Conservation (phyloP, 139 green algal species). For the Chlamydomonas eustigma region DNA sequence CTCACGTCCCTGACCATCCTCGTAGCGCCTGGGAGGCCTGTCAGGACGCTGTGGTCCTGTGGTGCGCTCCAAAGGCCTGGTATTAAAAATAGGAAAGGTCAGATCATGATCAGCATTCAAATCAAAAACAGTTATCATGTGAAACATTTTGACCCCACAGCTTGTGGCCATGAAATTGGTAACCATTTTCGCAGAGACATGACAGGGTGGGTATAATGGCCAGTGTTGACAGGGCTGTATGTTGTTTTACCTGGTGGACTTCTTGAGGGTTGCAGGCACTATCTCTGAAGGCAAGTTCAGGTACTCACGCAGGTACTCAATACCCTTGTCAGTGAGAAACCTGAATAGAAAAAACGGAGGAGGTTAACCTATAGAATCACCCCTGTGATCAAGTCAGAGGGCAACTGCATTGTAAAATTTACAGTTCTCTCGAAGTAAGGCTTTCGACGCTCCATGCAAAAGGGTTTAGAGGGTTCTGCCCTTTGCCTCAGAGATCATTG, state of each 20-base stretch:
- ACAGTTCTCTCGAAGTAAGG: no score
- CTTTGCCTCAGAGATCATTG: no score
- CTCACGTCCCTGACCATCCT: constrained; percentile 45
- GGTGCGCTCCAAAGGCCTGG: constrained; percentile 26
- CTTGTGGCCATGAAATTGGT: no score
- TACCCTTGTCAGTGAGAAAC: constrained; percentile 97
- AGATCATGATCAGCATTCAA: background rate
- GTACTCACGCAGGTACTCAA: constrained; percentile 97
- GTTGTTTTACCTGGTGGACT: constrained; percentile 56
- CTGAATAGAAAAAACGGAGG: constrained; percentile 24
- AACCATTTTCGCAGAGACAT: background rate
- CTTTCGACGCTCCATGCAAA: no score
- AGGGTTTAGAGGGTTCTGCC: no score
- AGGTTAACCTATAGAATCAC: no score
- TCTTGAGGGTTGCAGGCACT: constrained; percentile 93
- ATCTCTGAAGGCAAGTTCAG: constrained; percentile 94
- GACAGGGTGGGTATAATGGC: background rate
- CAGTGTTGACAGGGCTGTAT: background rate
- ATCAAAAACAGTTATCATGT: background rate
- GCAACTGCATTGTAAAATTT: no score
- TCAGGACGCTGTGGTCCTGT: constrained; percentile 35
- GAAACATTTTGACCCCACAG: background rate
- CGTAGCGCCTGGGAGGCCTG: constrained; percentile 46
- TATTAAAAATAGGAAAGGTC: background rate
- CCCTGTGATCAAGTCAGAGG: no score